A percentile compares a stretch with the other conserved stretches of the same genome.
Conservation (phyloP, 202 grass and related monocot genomes). For the Setaria italica region DNA sequence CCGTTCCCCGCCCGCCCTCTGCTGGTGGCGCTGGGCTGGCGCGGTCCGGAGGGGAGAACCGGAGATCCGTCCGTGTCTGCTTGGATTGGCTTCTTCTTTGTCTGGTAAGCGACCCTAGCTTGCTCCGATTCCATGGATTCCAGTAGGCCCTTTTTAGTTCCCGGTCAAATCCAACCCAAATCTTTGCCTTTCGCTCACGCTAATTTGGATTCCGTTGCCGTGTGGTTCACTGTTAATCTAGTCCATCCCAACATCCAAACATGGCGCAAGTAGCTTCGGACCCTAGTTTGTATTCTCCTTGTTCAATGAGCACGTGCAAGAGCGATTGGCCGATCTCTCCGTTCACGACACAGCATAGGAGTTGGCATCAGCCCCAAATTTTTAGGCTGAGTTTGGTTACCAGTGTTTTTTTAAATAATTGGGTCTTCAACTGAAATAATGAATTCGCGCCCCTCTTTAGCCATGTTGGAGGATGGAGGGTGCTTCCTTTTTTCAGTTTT, state of each 20-base stretch:
- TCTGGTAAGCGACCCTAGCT: background rate
- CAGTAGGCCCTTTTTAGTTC: background rate
- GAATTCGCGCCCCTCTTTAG: background rate
- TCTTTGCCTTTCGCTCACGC: background rate
- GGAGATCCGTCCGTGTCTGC: slow-evolving; percentile 23
- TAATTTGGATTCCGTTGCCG: background rate
- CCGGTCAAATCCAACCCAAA: background rate
- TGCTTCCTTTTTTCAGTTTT: background rate
- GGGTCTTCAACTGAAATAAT: background rate
- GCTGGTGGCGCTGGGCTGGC: background rate
- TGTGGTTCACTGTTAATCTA: background rate
- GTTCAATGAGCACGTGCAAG: background rate
- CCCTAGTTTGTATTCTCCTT: too few relatives aligned
- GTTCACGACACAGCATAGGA: background rate
- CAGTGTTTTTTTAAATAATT: background rate
- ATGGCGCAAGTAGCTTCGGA: background rate
- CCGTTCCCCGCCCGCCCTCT: background rate
- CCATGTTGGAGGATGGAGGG: too few relatives aligned
- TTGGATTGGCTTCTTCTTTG: background rate
- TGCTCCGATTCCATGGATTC: background rate
- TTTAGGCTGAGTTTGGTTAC: background rate
- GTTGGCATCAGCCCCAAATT: background rate
- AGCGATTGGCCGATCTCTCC: background rate
- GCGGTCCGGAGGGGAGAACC: background rate
- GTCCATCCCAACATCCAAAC: background rate